Conservation (phyloP, 192 early-diverging fungal species). For the Diversispora eburnea region DNA sequence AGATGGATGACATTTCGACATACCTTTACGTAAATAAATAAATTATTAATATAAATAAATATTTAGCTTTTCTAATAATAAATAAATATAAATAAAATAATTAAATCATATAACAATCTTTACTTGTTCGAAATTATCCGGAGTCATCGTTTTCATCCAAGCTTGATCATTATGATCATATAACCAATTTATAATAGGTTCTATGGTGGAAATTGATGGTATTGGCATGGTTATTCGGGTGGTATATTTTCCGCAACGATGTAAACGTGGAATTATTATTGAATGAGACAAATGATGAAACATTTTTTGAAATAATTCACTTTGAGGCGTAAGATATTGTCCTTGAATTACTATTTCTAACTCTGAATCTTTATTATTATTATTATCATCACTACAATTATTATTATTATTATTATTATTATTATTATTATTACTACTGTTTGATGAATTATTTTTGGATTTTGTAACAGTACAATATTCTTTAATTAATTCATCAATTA, state of each 20-base stretch:
- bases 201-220: constrained; percentile 9
- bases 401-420: not conserved
- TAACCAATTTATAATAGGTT: constrained; percentile 21
- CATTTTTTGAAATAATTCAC: constrained; percentile 15
- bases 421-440: not conserved
- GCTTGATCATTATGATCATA: constrained; percentile 13
- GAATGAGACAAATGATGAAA: constrained; percentile 5
- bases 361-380: not conserved
- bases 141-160: not conserved
- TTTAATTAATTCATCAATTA: not conserved
- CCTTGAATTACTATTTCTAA: constrained; percentile 1
- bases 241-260: not conserved
- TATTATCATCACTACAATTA: not conserved
- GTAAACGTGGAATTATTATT: not conserved
- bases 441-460: not conserved
- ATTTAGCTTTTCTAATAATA: not conserved
- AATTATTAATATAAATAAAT: not conserved
- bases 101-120: not conserved
- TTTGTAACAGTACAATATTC: not conserved
- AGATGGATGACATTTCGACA: constrained; percentile 8
- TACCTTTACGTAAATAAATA: not conserved
- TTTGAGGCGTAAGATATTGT: constrained; percentile 10
- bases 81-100: too few species aligned
- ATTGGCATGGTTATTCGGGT: constrained; percentile 7
- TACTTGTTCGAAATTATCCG: not conserved